Percentiles rank a stretch among this genome's conserved stretches.
Conservation (phyloP, 1,284 basidiomycete genomes). For the Fomitiporia mediterranea region DNA sequence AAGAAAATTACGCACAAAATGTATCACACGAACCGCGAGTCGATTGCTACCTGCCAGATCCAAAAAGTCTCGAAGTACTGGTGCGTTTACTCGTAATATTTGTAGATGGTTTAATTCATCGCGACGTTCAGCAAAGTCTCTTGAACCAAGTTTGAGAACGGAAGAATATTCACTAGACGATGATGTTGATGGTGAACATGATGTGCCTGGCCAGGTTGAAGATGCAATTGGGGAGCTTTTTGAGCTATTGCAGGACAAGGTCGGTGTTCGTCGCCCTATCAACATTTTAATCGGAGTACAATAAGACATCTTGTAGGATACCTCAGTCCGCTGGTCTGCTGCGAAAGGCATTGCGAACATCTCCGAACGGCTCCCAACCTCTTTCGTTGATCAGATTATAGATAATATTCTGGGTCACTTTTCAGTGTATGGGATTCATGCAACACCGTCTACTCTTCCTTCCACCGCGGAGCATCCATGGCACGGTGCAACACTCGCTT, state of each 20-base stretch:
- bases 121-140: constrained; percentile 21
- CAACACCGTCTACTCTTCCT: constrained; percentile 60
- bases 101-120: constrained; percentile 28
- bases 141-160: not conserved
- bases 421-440: constrained; percentile 58
- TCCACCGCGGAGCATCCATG: constrained; percentile 81
- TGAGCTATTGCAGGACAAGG: constrained; percentile 77
- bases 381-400: constrained; percentile 76
- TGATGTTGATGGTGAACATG: constrained; percentile 37
- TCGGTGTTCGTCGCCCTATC: too few relatives aligned
- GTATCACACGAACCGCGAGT: constrained; percentile 58
- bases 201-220: constrained; percentile 82
- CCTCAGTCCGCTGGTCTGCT: constrained; percentile 90
- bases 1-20: constrained; percentile 63
- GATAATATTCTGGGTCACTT: constrained; percentile 72
- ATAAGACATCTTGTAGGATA: constrained; percentile 57
- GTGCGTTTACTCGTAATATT: constrained; percentile 35
- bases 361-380: constrained; percentile 71
- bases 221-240: constrained; percentile 72
- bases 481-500: constrained; percentile 92
- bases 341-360: constrained; percentile 92
- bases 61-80: constrained; percentile 19
- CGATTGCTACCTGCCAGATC: constrained; percentile 52
- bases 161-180: not conserved
- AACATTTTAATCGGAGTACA: not conserved